A percentile compares a stretch with the other conserved stretches of the same genome.
Evolutionary conservation across 2,329 filamentous ascomycete species (phyloP).

Genomic region (Paecilomyces niveus): DNA sequence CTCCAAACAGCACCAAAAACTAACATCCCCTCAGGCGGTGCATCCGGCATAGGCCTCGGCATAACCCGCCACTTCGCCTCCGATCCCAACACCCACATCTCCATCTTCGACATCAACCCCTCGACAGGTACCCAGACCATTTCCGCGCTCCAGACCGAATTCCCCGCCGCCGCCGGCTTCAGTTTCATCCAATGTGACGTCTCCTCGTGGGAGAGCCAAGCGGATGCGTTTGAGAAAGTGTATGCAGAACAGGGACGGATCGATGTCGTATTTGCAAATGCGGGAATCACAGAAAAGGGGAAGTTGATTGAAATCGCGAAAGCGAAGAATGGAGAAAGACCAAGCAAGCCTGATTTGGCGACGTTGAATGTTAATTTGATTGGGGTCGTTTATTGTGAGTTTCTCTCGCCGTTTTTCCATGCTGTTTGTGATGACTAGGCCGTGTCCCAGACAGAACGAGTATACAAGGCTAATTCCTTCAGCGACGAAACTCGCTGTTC

Average conservation of each 20-base stretch:
- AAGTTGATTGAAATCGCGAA: constrained; percentile 20
- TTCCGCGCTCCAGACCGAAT: constrained; percentile 16
- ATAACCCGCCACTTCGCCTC: constrained; percentile 25
- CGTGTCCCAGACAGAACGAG: not conserved
- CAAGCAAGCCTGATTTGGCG: constrained; percentile 27
- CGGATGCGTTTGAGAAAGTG: constrained; percentile 26
- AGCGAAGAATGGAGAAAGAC: constrained; percentile 24
- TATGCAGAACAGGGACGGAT: constrained; percentile 28
- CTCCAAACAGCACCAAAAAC: not conserved
- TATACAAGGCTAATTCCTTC: not conserved
- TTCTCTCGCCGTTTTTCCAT: not conserved
- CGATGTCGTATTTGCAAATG: constrained; percentile 46
- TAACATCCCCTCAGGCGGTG: constrained; percentile 19
- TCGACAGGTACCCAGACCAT: constrained; percentile 14
- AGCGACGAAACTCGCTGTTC: constrained; percentile 45
- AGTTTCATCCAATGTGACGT: constrained; percentile 25
- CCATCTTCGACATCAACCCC: constrained; percentile 25
- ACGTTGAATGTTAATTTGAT: constrained; percentile 29
- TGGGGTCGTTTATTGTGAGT: constrained; percentile 42
- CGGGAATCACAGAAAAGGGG: constrained; percentile 41
- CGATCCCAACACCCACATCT: constrained; percentile 18
- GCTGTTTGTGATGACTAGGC: too few relatives aligned
- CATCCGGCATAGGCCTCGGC: constrained; percentile 30
- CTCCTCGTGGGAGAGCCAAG: constrained; percentile 29
- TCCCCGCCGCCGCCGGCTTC: constrained; percentile 14